Conservation (phyloP, 306 rosid genomes). For the Begonia loranthoides region DNA sequence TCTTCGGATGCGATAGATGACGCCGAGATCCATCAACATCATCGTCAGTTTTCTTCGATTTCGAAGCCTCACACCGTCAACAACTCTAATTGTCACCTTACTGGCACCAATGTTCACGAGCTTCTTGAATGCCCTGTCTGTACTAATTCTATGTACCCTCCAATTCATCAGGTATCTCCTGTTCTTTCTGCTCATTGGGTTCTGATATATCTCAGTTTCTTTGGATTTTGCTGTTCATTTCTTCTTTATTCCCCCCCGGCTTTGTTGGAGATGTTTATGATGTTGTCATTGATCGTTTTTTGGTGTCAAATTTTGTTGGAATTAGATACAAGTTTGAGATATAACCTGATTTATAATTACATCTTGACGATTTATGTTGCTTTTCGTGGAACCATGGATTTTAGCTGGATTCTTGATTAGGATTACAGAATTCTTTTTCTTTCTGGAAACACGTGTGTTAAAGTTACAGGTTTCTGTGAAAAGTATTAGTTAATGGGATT, state of each 20-base stretch:
- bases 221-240: not conserved
- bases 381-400: too few relatives aligned
- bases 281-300: too few relatives aligned
- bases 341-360: too few relatives aligned
- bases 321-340: too few relatives aligned
- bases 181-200: conserved; percentile 9
- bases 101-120: conserved; percentile 49
- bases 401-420: too few relatives aligned
- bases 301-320: too few relatives aligned
- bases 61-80: conserved; percentile 28
- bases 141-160: conserved; percentile 70
- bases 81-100: conserved; percentile 18
- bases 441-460: too few relatives aligned
- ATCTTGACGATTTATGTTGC: too few relatives aligned
- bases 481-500: too few relatives aligned
- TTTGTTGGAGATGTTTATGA: too few relatives aligned
- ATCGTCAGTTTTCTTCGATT: conserved; percentile 31
- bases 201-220: not conserved
- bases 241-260: not conserved
- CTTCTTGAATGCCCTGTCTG: conserved; percentile 81
- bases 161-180: conserved; percentile 58
- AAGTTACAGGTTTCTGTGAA: too few relatives aligned
- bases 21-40: conserved; percentile 18
- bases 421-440: too few relatives aligned
- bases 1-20: conserved; percentile 36